A percentile compares a stretch with the other conserved stretches of the same genome.
Evolutionary conservation across 805 yeast species (phyloP).

Genomic region (Candida ipomoeae): DNA sequence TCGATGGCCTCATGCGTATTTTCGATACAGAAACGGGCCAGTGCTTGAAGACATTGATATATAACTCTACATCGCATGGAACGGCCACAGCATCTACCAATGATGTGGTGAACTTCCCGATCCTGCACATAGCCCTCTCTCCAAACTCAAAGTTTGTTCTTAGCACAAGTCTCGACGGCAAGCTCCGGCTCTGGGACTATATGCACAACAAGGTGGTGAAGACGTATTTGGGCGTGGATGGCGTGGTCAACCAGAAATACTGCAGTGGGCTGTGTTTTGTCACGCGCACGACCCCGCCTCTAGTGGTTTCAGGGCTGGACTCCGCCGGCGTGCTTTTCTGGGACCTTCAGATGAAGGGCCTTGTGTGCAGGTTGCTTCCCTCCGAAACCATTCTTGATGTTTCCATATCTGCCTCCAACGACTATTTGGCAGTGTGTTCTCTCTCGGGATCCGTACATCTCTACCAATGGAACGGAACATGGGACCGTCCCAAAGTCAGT

Average conservation of each 20-base stretch:
- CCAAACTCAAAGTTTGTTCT: slow-evolving; percentile 78
- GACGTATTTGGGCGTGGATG: slow-evolving; percentile 46
- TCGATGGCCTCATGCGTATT: slow-evolving; percentile 86
- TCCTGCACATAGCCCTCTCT: slow-evolving; percentile 65
- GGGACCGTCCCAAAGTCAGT: not conserved
- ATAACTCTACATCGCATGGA: slow-evolving; percentile 60
- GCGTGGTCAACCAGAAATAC: slow-evolving; percentile 45
- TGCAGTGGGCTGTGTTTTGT: slow-evolving; percentile 53
- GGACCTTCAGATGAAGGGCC: slow-evolving; percentile 60
- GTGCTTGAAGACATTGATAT: slow-evolving; percentile 84
- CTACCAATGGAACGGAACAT: slow-evolving; percentile 8
- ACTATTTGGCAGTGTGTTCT: slow-evolving; percentile 28
- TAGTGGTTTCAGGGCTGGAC: slow-evolving; percentile 62
- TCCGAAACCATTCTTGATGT: slow-evolving; percentile 40
- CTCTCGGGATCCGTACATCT: slow-evolving; percentile 14
- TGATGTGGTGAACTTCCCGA: slow-evolving; percentile 58
- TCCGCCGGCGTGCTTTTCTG: slow-evolving; percentile 51
- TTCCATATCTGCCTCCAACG: slow-evolving; percentile 35
- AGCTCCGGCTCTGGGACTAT: slow-evolving; percentile 80
- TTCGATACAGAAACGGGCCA: slow-evolving; percentile 89
- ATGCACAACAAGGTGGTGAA: slow-evolving; percentile 76
- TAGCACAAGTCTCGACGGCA: slow-evolving; percentile 78
- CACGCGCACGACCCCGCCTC: slow-evolving; percentile 28
- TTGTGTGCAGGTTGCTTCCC: slow-evolving; percentile 29
- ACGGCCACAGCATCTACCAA: slow-evolving; percentile 54